phyloP scores from a whole-genome alignment of 2,329 filamentous ascomycete genomes.

The Xylariaceae sp. region DNA sequence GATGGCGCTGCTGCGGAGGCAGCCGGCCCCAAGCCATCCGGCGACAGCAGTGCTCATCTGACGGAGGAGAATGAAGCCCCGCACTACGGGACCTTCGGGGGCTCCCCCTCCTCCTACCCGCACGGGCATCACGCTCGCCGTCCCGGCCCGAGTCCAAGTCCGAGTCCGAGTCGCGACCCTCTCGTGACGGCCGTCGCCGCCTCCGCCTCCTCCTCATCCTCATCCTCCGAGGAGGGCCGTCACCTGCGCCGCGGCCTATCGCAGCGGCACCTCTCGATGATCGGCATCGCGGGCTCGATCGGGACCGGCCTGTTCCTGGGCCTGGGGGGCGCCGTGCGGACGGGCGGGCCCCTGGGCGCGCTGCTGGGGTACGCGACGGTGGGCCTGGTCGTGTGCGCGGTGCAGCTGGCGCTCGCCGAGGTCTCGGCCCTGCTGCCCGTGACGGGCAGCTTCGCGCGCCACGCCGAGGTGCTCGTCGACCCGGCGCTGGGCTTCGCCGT shows the following conservation, averaged over 20 bases:
- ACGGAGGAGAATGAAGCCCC: too few relatives aligned
- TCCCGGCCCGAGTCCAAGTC: too few relatives aligned
- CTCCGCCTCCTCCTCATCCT: too few relatives aligned
- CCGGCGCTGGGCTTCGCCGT: slow-evolving; percentile 50
- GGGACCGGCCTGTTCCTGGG: slow-evolving; percentile 55
- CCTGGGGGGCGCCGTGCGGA: slow-evolving; percentile 45
- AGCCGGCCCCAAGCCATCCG: too few relatives aligned
- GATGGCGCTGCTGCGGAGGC: too few relatives aligned
- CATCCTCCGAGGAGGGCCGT: too few relatives aligned
- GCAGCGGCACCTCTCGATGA: slow-evolving; percentile 53
- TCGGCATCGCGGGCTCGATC: slow-evolving; percentile 54
- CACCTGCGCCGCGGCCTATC: slow-evolving; percentile 41
- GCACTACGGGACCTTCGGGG: too few relatives aligned
- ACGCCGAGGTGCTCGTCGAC: slow-evolving; percentile 53
- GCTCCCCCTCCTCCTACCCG: too few relatives aligned
- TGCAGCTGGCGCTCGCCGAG: slow-evolving; percentile 53
- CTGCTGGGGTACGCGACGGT: slow-evolving; percentile 48
- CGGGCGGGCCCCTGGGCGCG: slow-evolving; percentile 40
- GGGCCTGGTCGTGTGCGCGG: slow-evolving; percentile 48
- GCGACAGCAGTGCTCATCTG: too few relatives aligned
- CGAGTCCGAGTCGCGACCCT: too few relatives aligned
- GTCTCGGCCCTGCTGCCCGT: slow-evolving; percentile 53
- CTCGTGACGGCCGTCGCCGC: too few relatives aligned
- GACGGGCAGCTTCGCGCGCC: slow-evolving; percentile 55
- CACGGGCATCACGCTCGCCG: too few relatives aligned